Evolutionary conservation across 2,329 filamentous ascomycete species (phyloP), one percentile per base, ranked within the genome.

Genomic region (Botrytis deweyae): DNA sequence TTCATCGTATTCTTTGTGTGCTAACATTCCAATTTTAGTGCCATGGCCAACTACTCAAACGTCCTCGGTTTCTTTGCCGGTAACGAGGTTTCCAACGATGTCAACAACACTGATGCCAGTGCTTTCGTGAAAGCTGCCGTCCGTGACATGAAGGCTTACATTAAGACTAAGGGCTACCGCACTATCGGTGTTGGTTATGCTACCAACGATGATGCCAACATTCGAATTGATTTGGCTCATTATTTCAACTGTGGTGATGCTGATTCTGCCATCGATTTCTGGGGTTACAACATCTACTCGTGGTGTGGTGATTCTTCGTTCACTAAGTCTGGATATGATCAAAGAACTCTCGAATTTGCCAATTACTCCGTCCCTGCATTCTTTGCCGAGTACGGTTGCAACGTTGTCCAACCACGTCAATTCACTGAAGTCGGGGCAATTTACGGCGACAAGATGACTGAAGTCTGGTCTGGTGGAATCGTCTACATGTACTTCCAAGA

Each of bases 241-340:
- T 99, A 97, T 88, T 98, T 99, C 86, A 95, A 97, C 88, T 99
- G 96, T 82, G 93, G 95, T 75, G 83, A 89, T 75, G 82, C 86
- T 49, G 85, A 86, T 14, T 84, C 84, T 81, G 83, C 92, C 75
- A 97, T 98, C 78, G 96, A 99, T 84, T 98, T 97, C 87, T 99
- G 95, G 93, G 96, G 96, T 74, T 98, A 98, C 91, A 99, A 99
- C 88, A 97, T 98, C 85, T 99, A 99, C 88, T 97, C 95, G 71
- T 99, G 96, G 96, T 99, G 96, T 83, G 96, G 95, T 78, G 83
- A 95, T 79, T 97, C 93, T 81, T 89, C 86, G 80, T 96, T 92
- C 85, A 81, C 86, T 52, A 81, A 87, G 74, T 98, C 96, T 5
- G 93, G 94, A 72, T 99, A 95, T 85, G 87, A 91, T 77, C 87